These are phyloP conservation scores for Phytophthora pinifolia DNA, from an alignment of 352 stramenopile genomes.

Conservation along the genomic window DNA sequence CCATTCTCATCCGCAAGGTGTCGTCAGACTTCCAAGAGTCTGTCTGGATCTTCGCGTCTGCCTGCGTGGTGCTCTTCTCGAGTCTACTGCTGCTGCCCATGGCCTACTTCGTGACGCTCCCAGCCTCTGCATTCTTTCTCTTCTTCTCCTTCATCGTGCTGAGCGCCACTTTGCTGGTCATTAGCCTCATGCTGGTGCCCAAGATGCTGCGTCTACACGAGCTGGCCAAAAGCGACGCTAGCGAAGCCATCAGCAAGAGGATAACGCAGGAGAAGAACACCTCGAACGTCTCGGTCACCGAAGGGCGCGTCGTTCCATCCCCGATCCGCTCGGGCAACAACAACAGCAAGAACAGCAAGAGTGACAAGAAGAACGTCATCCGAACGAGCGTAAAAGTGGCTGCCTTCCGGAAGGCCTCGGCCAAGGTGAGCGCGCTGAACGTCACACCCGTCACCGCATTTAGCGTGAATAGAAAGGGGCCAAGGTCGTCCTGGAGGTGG, in stretches of 20 bases:
- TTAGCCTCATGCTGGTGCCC: conserved; percentile 39
- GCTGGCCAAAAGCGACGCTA: conserved; percentile 4
- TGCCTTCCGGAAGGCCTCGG: conserved; percentile 15
- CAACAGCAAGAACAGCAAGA: conserved; percentile 9
- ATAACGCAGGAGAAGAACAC: conserved; percentile 11
- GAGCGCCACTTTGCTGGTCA: conserved; percentile 31
- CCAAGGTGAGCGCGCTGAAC: conserved; percentile 24
- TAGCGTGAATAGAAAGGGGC: background rate
- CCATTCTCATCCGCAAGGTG: conserved; percentile 54
- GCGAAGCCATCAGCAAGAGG: conserved; percentile 1
- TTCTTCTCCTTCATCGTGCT: conserved; percentile 38
- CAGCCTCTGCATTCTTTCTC: conserved; percentile 34
- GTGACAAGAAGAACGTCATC: conserved; percentile 18
- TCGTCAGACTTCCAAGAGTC: conserved; percentile 54
- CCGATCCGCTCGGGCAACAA: conserved; percentile 2
- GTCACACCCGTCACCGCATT: conserved; percentile 22
- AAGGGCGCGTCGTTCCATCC: conserved; percentile 13
- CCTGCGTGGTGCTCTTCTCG: conserved; percentile 40
- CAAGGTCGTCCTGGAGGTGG: conserved; percentile 12
- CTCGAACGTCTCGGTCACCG: conserved; percentile 10
- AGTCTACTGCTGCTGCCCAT: conserved; percentile 43
- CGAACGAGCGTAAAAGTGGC: conserved; percentile 6
- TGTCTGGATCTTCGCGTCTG: conserved; percentile 54
- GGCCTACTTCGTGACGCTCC: conserved; percentile 47
- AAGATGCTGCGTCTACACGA: conserved; percentile 35